Evolutionary conservation across 345 rosid species (phyloP).

Genomic region (Litchi chinensis): DNA sequence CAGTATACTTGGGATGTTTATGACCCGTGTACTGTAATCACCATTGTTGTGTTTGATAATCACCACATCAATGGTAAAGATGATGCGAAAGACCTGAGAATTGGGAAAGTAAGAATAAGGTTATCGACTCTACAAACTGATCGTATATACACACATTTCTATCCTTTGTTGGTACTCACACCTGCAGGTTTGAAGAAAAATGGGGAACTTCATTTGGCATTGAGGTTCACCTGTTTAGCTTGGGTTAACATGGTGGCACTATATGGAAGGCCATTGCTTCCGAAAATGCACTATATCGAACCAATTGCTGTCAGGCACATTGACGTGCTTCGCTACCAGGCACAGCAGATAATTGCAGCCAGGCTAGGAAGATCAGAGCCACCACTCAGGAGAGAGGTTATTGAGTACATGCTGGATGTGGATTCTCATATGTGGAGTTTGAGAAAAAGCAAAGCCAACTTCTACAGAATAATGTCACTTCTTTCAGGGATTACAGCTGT

Average conservation of each 20-base stretch:
- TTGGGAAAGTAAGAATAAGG: conserved; percentile 92
- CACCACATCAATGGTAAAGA: conserved; percentile 70
- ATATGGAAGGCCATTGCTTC: conserved; percentile 87
- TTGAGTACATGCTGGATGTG: conserved; percentile 95
- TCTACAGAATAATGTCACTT: conserved; percentile 75
- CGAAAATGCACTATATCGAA: conserved; percentile 88
- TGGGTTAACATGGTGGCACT: conserved; percentile 88
- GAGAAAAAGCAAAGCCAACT: conserved; percentile 95
- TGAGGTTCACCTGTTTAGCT: conserved; percentile 83
- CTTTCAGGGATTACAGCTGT: conserved; percentile 63
- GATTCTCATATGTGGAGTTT: conserved; percentile 91
- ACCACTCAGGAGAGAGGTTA: conserved; percentile 77
- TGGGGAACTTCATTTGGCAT: conserved; percentile 92
- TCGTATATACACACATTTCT: conserved; percentile 86
- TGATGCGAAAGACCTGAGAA: conserved; percentile 65
- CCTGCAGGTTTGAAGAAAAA: conserved; percentile 74
- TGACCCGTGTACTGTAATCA: conserved; percentile 92
- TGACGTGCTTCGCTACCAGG: conserved; percentile 81
- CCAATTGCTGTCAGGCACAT: conserved; percentile 79
- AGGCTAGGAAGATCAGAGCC: conserved; percentile 90
- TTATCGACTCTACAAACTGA: conserved; percentile 86
- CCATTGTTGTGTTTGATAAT: conserved; percentile 90
- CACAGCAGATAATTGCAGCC: conserved; percentile 78
- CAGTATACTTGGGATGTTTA: conserved; percentile 96
- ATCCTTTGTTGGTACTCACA: conserved; percentile 79